Conservation (phyloP, 169 alveolate genomes). For the Fabrea salina region DNA sequence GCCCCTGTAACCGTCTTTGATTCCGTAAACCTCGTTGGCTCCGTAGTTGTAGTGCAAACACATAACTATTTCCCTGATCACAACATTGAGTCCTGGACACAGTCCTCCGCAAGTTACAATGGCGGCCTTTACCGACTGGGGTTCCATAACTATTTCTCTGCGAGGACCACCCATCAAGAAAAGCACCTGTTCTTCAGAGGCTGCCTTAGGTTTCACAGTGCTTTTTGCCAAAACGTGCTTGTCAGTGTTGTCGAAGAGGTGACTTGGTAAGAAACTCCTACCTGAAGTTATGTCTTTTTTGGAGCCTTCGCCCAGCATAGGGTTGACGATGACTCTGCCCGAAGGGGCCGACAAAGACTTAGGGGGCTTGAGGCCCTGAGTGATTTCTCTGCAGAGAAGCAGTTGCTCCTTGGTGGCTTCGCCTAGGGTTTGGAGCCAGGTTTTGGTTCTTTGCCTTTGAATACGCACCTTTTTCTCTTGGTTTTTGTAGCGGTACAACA, state of each 20-base stretch:
- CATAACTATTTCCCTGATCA: constrained; percentile 65
- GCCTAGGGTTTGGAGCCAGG: no score
- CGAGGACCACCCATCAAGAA: background rate
- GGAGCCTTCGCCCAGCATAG: background rate
- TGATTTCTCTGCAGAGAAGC: no score
- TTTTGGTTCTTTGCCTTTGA: no score
- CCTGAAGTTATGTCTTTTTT: constrained; percentile 2
- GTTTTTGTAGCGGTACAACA: no score
- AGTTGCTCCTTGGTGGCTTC: no score
- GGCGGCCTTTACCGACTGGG: constrained; percentile 79
- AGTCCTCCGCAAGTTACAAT: constrained; percentile 89
- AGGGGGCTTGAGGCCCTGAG: background rate
- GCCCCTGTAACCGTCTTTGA: constrained; percentile 80
- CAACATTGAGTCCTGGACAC: constrained; percentile 87
- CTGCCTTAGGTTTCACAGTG: background rate
- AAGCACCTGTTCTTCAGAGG: background rate
- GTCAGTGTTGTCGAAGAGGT: background rate
- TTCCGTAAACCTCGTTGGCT: constrained; percentile 74
- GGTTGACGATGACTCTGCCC: background rate
- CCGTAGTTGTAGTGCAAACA: constrained; percentile 75
- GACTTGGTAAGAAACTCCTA: background rate
- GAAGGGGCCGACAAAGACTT: background rate
- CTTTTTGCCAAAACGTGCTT: background rate
- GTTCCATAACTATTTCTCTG: constrained; percentile 58
- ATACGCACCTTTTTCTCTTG: no score